Base-by-base conservation (phyloP, 2,329 filamentous ascomycete genomes). In the Fonsecaea multimorphosa region DNA sequence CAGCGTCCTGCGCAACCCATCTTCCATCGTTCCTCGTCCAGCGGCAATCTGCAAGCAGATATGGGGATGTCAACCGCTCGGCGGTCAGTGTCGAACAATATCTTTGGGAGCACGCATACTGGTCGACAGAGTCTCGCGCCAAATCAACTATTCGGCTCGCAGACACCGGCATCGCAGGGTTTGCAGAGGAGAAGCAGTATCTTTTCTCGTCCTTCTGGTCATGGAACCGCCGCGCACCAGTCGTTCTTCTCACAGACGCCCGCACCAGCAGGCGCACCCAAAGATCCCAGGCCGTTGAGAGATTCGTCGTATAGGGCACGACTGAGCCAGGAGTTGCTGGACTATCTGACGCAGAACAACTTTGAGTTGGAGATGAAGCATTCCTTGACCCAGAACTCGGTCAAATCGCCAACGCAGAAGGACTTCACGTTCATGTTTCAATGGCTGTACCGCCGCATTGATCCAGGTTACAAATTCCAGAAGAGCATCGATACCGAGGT, bases 291-390 rank as follows among this genome's bases (percentile, higher is more conserved):
- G 63, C 91, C 93, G 14, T 82, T 98, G 60, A 91, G 89, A 74
- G 92, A 98, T 75, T 85, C 91, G 40, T 85, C 86, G 24, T 96
- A 91, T 72, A 91, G 96, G 75, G 85, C 87, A 32, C 87, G 89
- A 63, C 93, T 99, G 77, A 92, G 90, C 7, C 91, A 95, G 72
- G 93, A 99, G 74, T 80, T 99, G 62, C 81, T 96, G 71, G 95
- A 99, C 71, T 99, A 96, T 76, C 85, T 99, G 75, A 89, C 92
- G 0, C 89, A 93, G 64, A 90, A 97, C 77, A 97, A 97, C 75
- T 99, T 98, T 74, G 95, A 99, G 78, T 88, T 97, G 85, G 93
- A 98, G 72, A 97, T 96, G 89, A 97, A 96, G 79, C 91, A 98
- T 77, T 90, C 88, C 1, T 83, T 99, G n/a, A 91, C 92, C 0